These are phyloP conservation scores for Eimeria tenella DNA, from an alignment of 169 alveolate species.

Conservation along the genomic window DNA sequence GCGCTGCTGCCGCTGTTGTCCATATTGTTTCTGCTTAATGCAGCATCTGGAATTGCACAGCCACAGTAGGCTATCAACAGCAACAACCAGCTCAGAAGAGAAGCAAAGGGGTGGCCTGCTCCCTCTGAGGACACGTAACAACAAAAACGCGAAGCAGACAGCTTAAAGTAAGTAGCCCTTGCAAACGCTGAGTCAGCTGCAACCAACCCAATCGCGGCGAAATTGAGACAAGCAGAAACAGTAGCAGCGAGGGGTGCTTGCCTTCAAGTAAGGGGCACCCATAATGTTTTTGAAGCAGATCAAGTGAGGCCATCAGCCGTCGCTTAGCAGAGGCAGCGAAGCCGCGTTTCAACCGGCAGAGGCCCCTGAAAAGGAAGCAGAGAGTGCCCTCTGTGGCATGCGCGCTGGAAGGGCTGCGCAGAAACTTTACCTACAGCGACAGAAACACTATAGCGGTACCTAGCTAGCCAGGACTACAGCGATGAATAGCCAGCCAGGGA, in stretches of 20 bases:
- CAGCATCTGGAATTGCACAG: slow-evolving; percentile 50
- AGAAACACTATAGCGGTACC: background rate
- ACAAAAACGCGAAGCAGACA: background rate
- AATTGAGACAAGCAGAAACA: background rate
- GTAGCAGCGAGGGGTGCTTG: background rate
- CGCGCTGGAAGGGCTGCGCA: too few species aligned
- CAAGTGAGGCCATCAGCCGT: slow-evolving; percentile 71
- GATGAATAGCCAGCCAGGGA: background rate
- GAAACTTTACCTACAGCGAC: background rate
- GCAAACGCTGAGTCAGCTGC: background rate
- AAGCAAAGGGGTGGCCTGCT: slow-evolving; percentile 41
- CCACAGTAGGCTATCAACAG: slow-evolving; percentile 75
- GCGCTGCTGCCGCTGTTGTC: slow-evolving; percentile 37
- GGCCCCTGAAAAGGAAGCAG: slow-evolving; percentile 29
- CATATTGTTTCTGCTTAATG: slow-evolving; percentile 21
- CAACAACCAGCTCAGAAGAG: slow-evolving; percentile 66
- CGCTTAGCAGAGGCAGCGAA: slow-evolving; percentile 68
- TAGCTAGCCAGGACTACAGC: background rate
- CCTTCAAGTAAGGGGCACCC: slow-evolving; percentile 64
- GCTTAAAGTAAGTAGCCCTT: background rate
- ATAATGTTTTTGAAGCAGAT: slow-evolving; percentile 56
- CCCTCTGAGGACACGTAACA: slow-evolving; percentile 51
- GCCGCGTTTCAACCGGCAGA: slow-evolving; percentile 69
- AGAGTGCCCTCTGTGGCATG: background rate
- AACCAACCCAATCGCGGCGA: background rate